Evolutionary conservation across 2,329 filamentous ascomycete genomes (phyloP).

Genomic region (Exophiala mesophila): DNA sequence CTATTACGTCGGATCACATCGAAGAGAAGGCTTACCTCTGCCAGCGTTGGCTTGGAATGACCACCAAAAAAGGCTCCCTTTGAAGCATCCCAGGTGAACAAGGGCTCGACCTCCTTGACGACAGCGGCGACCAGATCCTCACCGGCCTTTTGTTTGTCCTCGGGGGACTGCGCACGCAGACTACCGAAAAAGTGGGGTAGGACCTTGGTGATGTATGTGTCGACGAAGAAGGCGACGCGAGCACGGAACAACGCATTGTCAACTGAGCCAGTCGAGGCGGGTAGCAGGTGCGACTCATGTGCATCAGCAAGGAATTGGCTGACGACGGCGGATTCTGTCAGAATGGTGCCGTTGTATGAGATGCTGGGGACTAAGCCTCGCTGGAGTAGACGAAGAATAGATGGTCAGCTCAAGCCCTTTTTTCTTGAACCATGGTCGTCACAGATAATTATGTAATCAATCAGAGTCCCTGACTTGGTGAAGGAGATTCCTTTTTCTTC

Average conservation of each 20-base stretch:
- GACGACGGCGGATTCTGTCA: conserved; percentile 69
- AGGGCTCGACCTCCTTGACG: conserved; percentile 67
- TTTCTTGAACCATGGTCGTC: neutral
- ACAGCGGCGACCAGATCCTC: conserved; percentile 52
- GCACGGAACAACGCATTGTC: conserved; percentile 56
- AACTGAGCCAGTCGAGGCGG: neutral
- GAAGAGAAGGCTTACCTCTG: conserved; percentile 54
- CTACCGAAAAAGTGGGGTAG: conserved; percentile 42
- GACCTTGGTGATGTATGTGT: conserved; percentile 62
- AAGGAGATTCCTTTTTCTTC: too few species aligned
- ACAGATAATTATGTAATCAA: neutral
- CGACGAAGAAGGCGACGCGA: conserved; percentile 65
- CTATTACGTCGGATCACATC: too few species aligned
- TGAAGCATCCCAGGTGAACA: conserved; percentile 43
- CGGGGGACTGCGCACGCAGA: conserved; percentile 43
- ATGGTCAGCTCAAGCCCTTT: too few species aligned
- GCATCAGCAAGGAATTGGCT: conserved; percentile 65
- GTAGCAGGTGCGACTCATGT: conserved; percentile 44
- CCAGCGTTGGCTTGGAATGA: conserved; percentile 61
- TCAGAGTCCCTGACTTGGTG: too few species aligned
- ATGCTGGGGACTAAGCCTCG: conserved; percentile 70
- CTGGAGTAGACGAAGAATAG: conserved; percentile 24
- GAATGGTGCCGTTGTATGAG: conserved; percentile 55
- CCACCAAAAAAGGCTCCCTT: conserved; percentile 58
- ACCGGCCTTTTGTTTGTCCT: conserved; percentile 47